phyloP scores from a whole-genome alignment of 2,329 filamentous ascomycete genomes.

The Stylonectria norvegica region DNA sequence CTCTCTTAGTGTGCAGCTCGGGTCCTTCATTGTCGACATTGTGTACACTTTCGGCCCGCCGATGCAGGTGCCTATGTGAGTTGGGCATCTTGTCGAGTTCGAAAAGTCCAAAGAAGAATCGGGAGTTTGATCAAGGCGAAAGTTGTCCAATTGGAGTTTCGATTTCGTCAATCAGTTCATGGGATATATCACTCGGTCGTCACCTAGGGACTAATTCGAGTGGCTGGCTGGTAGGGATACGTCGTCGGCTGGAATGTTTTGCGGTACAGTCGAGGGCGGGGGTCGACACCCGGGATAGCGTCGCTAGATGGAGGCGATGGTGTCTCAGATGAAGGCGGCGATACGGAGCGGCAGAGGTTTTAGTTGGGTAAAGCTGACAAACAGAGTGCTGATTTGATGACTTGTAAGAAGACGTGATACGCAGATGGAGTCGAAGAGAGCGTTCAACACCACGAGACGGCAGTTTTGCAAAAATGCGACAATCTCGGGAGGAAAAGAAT shows the following conservation, averaged over 20 bases:
- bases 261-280: slow-evolving; percentile 22
- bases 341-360: slow-evolving; percentile 13
- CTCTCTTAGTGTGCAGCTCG: slow-evolving; percentile 12
- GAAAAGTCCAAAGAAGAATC: slow-evolving; percentile 1
- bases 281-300: slow-evolving; percentile 22
- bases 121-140: neutral
- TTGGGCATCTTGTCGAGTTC: slow-evolving; percentile 27
- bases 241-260: slow-evolving; percentile 28
- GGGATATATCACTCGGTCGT: slow-evolving; percentile 16
- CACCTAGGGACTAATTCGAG: slow-evolving; percentile 10
- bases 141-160: neutral
- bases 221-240: slow-evolving; percentile 19
- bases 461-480: slow-evolving; percentile 25
- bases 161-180: slow-evolving; percentile 1
- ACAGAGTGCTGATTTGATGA: neutral
- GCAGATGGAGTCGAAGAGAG: slow-evolving; percentile 6
- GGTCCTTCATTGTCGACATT: slow-evolving; percentile 12
- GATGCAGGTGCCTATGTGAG: slow-evolving; percentile 29
- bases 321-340: slow-evolving; percentile 23
- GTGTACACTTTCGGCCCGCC: slow-evolving; percentile 25
- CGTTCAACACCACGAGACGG: slow-evolving; percentile 2
- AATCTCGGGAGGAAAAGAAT: slow-evolving; percentile 23
- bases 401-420: neutral
- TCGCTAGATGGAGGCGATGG: slow-evolving; percentile 18
- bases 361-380: too few relatives aligned